phyloP scores from a whole-genome alignment of 176 grass and related monocot genomes.

The Avena insularis region DNA sequence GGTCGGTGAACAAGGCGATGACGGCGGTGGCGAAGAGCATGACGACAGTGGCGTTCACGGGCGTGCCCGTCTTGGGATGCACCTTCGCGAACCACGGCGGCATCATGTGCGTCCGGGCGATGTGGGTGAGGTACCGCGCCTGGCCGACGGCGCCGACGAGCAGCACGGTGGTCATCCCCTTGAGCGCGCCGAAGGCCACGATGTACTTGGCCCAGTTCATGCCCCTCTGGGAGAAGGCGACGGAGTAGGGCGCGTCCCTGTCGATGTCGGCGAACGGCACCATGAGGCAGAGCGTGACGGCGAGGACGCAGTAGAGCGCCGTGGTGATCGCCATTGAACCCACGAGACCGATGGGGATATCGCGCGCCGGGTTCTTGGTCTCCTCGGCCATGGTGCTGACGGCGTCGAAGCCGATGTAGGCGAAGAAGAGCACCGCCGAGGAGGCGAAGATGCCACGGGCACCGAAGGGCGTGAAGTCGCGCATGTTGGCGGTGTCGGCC shows the following conservation, averaged over 20 bases:
- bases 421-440: slow-evolving; percentile 58
- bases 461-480: slow-evolving; percentile 43
- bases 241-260: slow-evolving; percentile 65
- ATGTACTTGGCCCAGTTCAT: slow-evolving; percentile 78
- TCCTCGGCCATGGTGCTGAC: slow-evolving; percentile 66
- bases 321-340: slow-evolving; percentile 58
- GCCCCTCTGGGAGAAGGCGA: slow-evolving; percentile 50
- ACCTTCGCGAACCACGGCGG: slow-evolving; percentile 64
- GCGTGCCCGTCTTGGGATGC: slow-evolving; percentile 55
- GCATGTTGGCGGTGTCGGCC: slow-evolving; percentile 50
- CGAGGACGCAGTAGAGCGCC: slow-evolving; percentile 45
- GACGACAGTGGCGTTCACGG: slow-evolving; percentile 62
- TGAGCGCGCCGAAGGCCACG: slow-evolving; percentile 76
- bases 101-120: slow-evolving; percentile 67
- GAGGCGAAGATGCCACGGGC: slow-evolving; percentile 43
- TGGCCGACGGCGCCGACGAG: slow-evolving; percentile 70
- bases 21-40: slow-evolving; percentile 65
- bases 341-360: slow-evolving; percentile 56
- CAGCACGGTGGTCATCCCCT: slow-evolving; percentile 80
- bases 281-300: slow-evolving; percentile 69
- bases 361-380: slow-evolving; percentile 47
- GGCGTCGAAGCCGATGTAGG: slow-evolving; percentile 63
- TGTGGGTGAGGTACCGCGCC: slow-evolving; percentile 67
- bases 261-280: slow-evolving; percentile 51
- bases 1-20: slow-evolving; percentile 71